Evolutionary conservation across 2,329 filamentous ascomycete genomes (phyloP), one percentile per base, ranked within the genome.

Genomic region (Lanzia echinophila): DNA sequence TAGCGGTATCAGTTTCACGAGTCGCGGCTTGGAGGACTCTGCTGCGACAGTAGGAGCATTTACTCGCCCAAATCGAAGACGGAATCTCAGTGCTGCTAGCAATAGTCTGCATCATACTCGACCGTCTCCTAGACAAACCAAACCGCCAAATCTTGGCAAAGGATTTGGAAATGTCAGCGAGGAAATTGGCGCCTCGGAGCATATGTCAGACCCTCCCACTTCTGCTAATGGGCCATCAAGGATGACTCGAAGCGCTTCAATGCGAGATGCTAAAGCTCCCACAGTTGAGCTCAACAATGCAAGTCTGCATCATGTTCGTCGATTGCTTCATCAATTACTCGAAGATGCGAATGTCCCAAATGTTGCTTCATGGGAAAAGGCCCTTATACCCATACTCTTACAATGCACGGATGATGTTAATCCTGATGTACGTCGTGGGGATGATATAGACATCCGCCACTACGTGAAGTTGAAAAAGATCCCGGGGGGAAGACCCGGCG

Each of bases 391-490:
- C 0, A 95, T 99, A 50, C 77, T 99, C 19, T 76, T 96, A 20
- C 87, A 87, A 62, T 94, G 91, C 59, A 95, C 92, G 0, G 90
- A 96, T 60, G 94, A 97, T 66, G 91, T 99, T 3, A 87, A 95
- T 58, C 94, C 94, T 1, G 88, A 97, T 68, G 88, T 96, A 43
- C 86, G 90, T 54, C 81, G 83, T 53, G 91, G 90, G 28, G 94
- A 99, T 68, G 88, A 94, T 66, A 97, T 99, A 78, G 94, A 99
- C 68, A 94, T 99, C 56, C 82, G 94, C 3, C 91, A 97, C 68
- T 99, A 96, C 66, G 90, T 99, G 58, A 99, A 99, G 68, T 73
- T 99, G 31, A 99, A 99, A 69, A 95, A 95, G 67, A 94, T 99
- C 12, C 88, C 91, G 0, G 92, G 94, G 15, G 92, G 91, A 15